These are phyloP conservation scores for Bryum argenteum DNA, from an alignment of 225 moss, liverwort and hornwort genomes.

Conservation along the genomic window DNA sequence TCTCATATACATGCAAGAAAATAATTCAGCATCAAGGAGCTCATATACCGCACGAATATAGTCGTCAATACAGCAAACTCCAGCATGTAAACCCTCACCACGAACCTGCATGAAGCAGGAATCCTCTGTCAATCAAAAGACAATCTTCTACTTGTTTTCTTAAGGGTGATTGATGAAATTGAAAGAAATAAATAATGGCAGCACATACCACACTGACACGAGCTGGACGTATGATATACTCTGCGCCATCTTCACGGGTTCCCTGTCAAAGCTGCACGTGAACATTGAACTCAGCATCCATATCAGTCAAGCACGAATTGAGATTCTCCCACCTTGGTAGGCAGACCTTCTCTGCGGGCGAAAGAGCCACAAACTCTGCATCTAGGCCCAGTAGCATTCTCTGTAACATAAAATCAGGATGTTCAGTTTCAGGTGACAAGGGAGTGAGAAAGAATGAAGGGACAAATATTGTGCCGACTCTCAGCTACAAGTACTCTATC, in stretches of 20 bases:
- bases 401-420: conserved; percentile 39
- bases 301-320: conserved; percentile 23
- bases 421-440: conserved; percentile 3
- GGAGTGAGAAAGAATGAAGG: conserved; percentile 10
- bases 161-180: neutral
- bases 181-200: conserved; percentile 15
- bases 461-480: conserved; percentile 4
- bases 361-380: conserved; percentile 68
- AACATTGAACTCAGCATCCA: conserved; percentile 23
- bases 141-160: conserved; percentile 4
- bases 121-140: conserved; percentile 1
- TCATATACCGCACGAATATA: conserved; percentile 61
- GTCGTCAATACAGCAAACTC: conserved; percentile 71
- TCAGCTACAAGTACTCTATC: conserved; percentile 2
- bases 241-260: conserved; percentile 61
- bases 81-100: conserved; percentile 66
- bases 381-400: conserved; percentile 72
- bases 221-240: conserved; percentile 64
- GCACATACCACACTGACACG: conserved; percentile 74
- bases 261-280: conserved; percentile 38
- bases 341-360: conserved; percentile 65
- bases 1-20: conserved; percentile 23
- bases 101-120: conserved; percentile 52
- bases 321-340: conserved; percentile 9
- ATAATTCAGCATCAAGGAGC: conserved; percentile 23